These are phyloP conservation scores for Tanacetum coccineum DNA, from an alignment of 129 eudicot genomes.

Conservation along the genomic window DNA sequence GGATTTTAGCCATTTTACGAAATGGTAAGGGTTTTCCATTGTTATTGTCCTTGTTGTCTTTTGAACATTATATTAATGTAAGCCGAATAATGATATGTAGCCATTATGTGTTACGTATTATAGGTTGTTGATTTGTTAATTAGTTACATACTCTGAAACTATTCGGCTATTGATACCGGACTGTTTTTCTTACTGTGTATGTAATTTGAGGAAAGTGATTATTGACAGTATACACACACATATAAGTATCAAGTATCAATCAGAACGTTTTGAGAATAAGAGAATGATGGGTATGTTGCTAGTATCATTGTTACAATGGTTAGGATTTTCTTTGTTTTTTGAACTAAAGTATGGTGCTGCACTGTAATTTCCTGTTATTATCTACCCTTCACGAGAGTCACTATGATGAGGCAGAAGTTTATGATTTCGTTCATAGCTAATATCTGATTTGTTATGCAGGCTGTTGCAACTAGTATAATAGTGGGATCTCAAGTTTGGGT, in stretches of 20 bases:
- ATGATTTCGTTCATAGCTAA: neutral
- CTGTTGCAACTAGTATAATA: slow-evolving; percentile 32
- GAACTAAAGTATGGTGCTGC: neutral
- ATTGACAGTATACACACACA: slow-evolving; percentile 7
- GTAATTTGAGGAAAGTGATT: neutral
- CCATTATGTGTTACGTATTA: too few relatives aligned
- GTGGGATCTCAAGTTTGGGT: slow-evolving; percentile 97
- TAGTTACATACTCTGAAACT: slow-evolving; percentile 2
- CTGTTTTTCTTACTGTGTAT: slow-evolving; percentile 15
- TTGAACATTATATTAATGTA: slow-evolving; percentile 2
- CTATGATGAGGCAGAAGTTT: neutral
- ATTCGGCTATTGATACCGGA: slow-evolving; percentile 16
- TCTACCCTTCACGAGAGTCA: neutral
- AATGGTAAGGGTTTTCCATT: slow-evolving; percentile 31
- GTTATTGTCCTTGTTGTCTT: slow-evolving; percentile 6
- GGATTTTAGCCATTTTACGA: slow-evolving; percentile 22
- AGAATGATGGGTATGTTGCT: neutral
- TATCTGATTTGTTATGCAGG: slow-evolving; percentile 38
- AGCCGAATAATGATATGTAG: too few relatives aligned
- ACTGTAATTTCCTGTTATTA: neutral
- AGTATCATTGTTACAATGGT: neutral
- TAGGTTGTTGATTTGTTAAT: neutral
- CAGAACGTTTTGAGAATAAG: neutral
- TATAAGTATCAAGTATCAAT: neutral
- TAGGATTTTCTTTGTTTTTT: neutral